A percentile compares a stretch with the other conserved stretches of the same genome.
Evolutionary conservation across 2,329 filamentous ascomycete species (phyloP).

Genomic region (Alternaria ventricosa): DNA sequence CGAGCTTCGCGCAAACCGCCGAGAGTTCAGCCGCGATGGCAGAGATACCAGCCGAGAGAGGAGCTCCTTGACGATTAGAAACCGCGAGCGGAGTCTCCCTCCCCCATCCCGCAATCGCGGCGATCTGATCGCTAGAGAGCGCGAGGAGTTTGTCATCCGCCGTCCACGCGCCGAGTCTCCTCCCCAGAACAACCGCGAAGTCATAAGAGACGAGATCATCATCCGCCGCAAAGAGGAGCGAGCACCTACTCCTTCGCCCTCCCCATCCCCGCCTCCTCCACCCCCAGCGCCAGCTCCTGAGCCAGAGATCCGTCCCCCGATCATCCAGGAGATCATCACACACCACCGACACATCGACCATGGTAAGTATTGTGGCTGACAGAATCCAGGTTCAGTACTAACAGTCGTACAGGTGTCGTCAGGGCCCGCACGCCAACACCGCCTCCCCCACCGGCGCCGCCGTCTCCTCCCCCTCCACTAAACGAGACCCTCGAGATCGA

Average conservation of each 20-base stretch:
- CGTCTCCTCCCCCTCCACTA: conserved; percentile 55
- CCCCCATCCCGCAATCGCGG: conserved; percentile 43
- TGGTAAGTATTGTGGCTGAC: conserved; percentile 61
- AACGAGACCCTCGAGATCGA: conserved; percentile 64
- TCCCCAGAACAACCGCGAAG: conserved; percentile 43
- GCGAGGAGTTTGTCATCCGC: conserved; percentile 50
- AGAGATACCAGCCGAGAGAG: conserved; percentile 43
- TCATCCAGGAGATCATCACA: conserved; percentile 88
- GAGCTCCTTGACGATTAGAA: conserved; percentile 44
- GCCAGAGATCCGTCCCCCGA: conserved; percentile 76
- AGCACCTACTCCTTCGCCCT: conserved; percentile 62
- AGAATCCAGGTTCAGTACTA: not conserved
- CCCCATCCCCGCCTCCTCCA: conserved; percentile 53
- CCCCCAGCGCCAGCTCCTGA: conserved; percentile 61
- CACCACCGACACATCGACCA: conserved; percentile 89
- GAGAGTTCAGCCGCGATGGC: conserved; percentile 45
- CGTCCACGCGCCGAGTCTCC: conserved; percentile 47
- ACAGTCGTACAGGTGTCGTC: conserved; percentile 49
- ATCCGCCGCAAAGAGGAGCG: conserved; percentile 54
- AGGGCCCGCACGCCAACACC: conserved; percentile 56
- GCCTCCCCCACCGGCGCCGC: conserved; percentile 54
- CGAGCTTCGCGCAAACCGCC: conserved; percentile 45
- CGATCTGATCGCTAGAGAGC: conserved; percentile 49
- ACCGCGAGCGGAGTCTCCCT: conserved; percentile 46
- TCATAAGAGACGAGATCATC: conserved; percentile 50